These are phyloP conservation scores for Cordyceps fumosorosea DNA, from an alignment of 2,329 filamentous ascomycete genomes.

Conservation along the genomic window DNA sequence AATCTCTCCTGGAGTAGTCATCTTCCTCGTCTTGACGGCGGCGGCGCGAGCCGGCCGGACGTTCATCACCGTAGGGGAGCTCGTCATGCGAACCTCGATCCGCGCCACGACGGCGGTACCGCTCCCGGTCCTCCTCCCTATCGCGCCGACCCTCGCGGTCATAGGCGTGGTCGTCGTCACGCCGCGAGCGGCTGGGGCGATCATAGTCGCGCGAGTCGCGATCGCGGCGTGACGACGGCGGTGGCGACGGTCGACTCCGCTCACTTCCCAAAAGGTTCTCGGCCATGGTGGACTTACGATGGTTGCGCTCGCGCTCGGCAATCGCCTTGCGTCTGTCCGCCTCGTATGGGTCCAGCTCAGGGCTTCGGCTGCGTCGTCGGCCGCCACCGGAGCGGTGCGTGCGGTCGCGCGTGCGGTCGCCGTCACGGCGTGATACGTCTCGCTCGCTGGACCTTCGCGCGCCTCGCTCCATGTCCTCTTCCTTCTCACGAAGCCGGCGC, in stretches of 20 bases:
- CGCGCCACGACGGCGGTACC: constrained; percentile 75
- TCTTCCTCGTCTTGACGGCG: constrained; percentile 74
- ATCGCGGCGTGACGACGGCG: constrained; percentile 31
- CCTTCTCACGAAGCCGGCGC: constrained; percentile 83
- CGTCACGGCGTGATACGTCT: constrained; percentile 54
- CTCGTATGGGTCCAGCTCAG: constrained; percentile 91
- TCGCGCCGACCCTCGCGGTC: constrained; percentile 57
- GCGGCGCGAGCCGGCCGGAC: constrained; percentile 60
- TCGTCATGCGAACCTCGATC: constrained; percentile 76
- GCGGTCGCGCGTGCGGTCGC: constrained; percentile 53
- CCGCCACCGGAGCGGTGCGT: constrained; percentile 51
- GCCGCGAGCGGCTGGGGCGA: constrained; percentile 46
- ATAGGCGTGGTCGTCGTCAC: constrained; percentile 58
- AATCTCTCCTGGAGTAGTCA: constrained; percentile 57
- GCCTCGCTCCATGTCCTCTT: constrained; percentile 69
- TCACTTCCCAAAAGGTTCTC: constrained; percentile 47
- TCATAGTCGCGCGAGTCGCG: constrained; percentile 41
- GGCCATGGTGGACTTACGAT: constrained; percentile 71
- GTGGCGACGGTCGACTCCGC: constrained; percentile 30
- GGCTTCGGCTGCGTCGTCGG: constrained; percentile 69
- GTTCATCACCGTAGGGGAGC: constrained; percentile 80
- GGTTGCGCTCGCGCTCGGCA: constrained; percentile 88
- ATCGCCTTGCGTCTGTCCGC: constrained; percentile 90
- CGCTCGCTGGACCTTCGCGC: constrained; percentile 48
- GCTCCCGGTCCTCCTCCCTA: constrained; percentile 84